Evolutionary conservation across 2,329 filamentous ascomycete species (phyloP).

Genomic region (Coniochaeta pulveracea): DNA sequence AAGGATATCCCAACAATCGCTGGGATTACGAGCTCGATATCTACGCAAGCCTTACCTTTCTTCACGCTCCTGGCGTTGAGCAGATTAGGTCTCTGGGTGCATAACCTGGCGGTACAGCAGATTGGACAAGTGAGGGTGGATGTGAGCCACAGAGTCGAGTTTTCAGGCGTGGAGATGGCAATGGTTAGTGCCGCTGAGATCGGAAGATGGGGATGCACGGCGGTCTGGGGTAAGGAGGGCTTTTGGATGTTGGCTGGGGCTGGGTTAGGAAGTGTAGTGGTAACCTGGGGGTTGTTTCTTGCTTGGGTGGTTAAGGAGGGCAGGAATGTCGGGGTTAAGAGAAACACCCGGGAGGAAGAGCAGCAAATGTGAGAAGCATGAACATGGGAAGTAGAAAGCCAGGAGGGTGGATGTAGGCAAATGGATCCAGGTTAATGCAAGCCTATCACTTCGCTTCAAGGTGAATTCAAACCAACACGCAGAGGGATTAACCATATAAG

Average conservation of each 20-base stretch:
- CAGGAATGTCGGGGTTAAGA: background rate
- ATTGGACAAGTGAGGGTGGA: slow-evolving; percentile 6
- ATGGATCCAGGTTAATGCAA: no score
- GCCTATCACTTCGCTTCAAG: no score
- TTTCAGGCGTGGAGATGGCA: slow-evolving; percentile 8
- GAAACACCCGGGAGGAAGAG: no score
- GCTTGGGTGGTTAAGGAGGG: slow-evolving; percentile 1
- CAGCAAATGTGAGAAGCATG: no score
- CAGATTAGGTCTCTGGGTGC: slow-evolving; percentile 7
- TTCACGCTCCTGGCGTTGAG: slow-evolving; percentile 6
- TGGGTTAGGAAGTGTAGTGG: slow-evolving; percentile 4
- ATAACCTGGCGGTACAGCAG: slow-evolving; percentile 9
- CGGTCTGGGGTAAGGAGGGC: slow-evolving; percentile 5
- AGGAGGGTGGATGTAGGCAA: no score
- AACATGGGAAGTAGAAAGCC: no score
- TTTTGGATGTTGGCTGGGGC: slow-evolving; percentile 3
- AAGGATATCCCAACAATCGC: background rate
- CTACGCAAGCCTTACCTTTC: no score
- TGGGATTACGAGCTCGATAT: no score
- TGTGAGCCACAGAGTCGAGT: slow-evolving; percentile 4
- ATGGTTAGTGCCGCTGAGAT: slow-evolving; percentile 8
- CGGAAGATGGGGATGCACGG: slow-evolving; percentile 5
- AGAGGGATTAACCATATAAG: no score
- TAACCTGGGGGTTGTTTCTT: slow-evolving; percentile 5
- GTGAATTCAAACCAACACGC: no score